Evolutionary conservation across 805 yeast genomes (phyloP).

Genomic region (Starmera pachycereana): DNA sequence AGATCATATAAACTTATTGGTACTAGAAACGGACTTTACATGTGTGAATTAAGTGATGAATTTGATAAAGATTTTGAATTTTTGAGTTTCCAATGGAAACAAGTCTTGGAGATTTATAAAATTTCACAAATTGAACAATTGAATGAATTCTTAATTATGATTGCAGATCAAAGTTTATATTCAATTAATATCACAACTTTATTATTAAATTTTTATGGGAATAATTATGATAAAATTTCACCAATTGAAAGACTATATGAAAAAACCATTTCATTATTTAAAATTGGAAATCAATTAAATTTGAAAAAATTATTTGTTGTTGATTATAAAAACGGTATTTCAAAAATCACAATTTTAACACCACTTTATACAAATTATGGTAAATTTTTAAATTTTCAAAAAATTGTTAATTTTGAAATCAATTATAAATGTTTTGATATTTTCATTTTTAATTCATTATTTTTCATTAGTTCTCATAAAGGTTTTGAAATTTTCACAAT

Average conservation of each 20-base stretch:
- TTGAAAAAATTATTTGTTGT: constrained; percentile 34
- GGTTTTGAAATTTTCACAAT: constrained; percentile 60
- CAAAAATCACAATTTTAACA: constrained; percentile 37
- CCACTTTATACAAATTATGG: constrained; percentile 45
- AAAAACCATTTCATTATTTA: constrained; percentile 51
- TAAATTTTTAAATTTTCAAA: constrained; percentile 31
- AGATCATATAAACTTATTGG: constrained; percentile 46
- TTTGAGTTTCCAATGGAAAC: constrained; percentile 34
- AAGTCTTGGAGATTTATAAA: constrained; percentile 39
- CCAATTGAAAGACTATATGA: constrained; percentile 40
- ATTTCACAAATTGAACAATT: constrained; percentile 55
- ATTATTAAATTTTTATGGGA: constrained; percentile 44
- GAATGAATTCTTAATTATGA: constrained; percentile 42
- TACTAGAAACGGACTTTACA: constrained; percentile 50
- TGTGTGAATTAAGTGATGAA: constrained; percentile 23
- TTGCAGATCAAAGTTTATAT: constrained; percentile 48
- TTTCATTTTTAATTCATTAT: constrained; percentile 52
- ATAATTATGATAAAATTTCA: constrained; percentile 22
- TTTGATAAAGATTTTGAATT: constrained; percentile 6
- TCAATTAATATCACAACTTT: constrained; percentile 57
- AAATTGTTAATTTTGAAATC: constrained; percentile 36
- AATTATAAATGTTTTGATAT: constrained; percentile 50
- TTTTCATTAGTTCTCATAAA: constrained; percentile 55
- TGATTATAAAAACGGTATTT: constrained; percentile 41
- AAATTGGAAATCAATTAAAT: constrained; percentile 59